phyloP scores from a whole-genome alignment of 164 flowering plant genomes.

The Umbellularia californica region DNA sequence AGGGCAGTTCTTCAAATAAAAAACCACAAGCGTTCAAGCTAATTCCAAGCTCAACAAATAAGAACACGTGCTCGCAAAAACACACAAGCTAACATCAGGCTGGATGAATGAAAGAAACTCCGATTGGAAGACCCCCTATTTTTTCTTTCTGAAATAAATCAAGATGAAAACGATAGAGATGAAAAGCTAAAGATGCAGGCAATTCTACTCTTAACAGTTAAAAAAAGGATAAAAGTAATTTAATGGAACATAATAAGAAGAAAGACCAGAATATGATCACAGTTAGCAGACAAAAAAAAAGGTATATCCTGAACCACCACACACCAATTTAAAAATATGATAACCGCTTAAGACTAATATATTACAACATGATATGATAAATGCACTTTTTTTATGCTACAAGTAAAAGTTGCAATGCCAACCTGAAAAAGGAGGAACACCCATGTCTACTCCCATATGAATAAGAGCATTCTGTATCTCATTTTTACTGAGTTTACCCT shows the following conservation, averaged over 20 bases:
- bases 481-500: conserved; percentile 56
- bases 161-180: no score
- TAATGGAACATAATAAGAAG: neutral
- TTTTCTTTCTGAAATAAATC: no score
- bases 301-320: no score
- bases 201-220: no score
- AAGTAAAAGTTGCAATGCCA: neutral
- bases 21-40: neutral
- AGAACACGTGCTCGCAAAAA: neutral
- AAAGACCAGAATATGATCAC: neutral
- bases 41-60: neutral
- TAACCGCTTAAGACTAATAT: neutral
- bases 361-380: neutral
- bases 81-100: no score
- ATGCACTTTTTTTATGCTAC: neutral
- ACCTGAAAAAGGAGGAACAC: conserved; percentile 76
- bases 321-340: neutral
- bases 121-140: no score
- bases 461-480: conserved; percentile 52
- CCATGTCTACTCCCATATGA: conserved; percentile 70
- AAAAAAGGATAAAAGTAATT: no score
- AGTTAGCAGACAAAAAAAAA: neutral
- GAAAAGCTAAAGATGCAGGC: no score
- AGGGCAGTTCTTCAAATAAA: neutral
- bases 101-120: no score